Base-by-base conservation (phyloP, 179 eudicot species). In the Beta corolliflora region DNA sequence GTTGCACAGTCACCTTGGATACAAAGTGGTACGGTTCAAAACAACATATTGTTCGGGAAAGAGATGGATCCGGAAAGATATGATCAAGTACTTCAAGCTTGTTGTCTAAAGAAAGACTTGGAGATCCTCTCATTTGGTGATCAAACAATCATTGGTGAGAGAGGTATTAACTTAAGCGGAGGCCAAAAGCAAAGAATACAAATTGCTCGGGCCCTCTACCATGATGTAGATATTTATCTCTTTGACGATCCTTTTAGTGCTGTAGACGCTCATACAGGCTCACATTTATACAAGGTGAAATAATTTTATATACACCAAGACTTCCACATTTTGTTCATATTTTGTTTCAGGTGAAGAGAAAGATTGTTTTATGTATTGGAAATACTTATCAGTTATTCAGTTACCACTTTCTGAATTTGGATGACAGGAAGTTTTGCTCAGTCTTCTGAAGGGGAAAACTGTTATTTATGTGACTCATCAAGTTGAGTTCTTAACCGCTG, bases 1-100 rank as follows among this genome's bases (percentile, higher is more conserved):
- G 97, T 93, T 64, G 88, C 95, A 79, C 95, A 91, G 52, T 85
- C 92, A 5, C 88, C 95, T 5, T 93, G 97, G 95, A 91, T 93
- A 76, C 93, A 90, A 74, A 90, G 91, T 73, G 93, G 95, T 44
- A 93, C 88, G 48, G 89, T 91, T 54, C 88, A 87, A 45, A 93
- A 93, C 10, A 92, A 93, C 79, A 86, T 90, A 54, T 72, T 92
- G 69, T 92, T 90, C 80, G 93, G 94, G 14, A 83, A 78, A 48
- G 87, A 83, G 19, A 89, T 91, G 90, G 85, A 90, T 58, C 79
- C 66, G 61, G 84, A 81, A 23, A 87, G 79, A 80, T 93, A 93
- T 71, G 85, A 93, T 58, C 68, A 80, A 69, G 87, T 89, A 55
- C 89, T 93, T 29, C 87, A 89, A 76, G 89, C 90, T 25, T 92